Base-by-base conservation (phyloP, 306 rosid species). In the Styphnolobium japonicum region DNA sequence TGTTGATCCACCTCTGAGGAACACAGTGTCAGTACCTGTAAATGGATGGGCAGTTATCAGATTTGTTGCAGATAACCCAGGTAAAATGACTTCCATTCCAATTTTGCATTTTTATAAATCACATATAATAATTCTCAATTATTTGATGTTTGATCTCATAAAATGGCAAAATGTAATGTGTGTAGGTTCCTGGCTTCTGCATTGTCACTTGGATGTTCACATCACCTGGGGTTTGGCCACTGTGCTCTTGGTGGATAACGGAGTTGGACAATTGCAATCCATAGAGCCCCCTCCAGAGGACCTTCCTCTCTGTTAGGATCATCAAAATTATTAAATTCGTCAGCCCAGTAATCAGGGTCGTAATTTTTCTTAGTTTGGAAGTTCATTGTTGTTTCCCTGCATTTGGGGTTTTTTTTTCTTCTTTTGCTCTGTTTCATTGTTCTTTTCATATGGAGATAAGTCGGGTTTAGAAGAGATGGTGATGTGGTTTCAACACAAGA, bases 151-250 rank as follows among this genome's bases (percentile, higher is more conserved):
- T 52, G 22, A 79, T 34, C 10, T 51, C 9, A 33, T 34, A 16
- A 45, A 16, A 61, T 75, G 15, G 23, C 14, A 0, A 49, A 14
- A 39, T 76, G 40, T 76, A 42, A 61, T 77, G 4, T 63, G 7
- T 70, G 77, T 45, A 82, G 98, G 98, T 74, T 97, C 88, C 25
- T 95, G 98, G 98, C 0, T 92, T 43, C 81, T 92, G 98, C 98
- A 92, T 51, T 95, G 98, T 80, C 98, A 95, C 83, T 90, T 95
- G 86, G 98, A 95, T 77, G 98, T 91, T 82, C 98, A 95, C 74
- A 92, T 92, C 40, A 79, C 55, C 15, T 95, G 98, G 98, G 98
- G 98, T 4, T 83, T 95, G 87, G 98, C 98, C 5, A 92, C 90
- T 86, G 92, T 92, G 81, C 85, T 95, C 68, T 63, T 95, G 82